phyloP scores from a whole-genome alignment of 495 filamentous ascomycete genomes.

The Penicillium verhagenii region DNA sequence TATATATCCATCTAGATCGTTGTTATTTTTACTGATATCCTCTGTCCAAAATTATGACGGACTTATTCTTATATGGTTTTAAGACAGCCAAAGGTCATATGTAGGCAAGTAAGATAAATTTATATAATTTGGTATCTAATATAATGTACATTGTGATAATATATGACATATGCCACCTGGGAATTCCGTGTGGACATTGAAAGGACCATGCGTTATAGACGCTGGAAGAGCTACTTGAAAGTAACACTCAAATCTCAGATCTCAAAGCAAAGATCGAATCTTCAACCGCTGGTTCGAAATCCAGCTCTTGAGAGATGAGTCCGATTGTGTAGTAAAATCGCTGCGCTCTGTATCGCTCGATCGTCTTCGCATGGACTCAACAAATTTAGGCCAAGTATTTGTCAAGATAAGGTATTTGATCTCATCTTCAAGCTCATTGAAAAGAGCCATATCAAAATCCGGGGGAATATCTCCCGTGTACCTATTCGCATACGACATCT shows the following conservation, averaged over 20 bases:
- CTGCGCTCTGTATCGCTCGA: constrained; percentile 5
- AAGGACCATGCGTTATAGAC: too few relatives aligned
- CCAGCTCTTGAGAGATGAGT: not conserved
- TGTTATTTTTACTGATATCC: too few relatives aligned
- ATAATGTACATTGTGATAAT: too few relatives aligned
- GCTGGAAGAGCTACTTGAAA: too few relatives aligned
- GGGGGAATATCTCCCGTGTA: constrained; percentile 8
- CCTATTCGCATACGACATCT: not conserved
- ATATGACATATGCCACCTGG: too few relatives aligned
- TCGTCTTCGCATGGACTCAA: constrained; percentile 9
- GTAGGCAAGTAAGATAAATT: too few relatives aligned
- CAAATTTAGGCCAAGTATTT: constrained; percentile 12
- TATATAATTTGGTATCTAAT: too few relatives aligned
- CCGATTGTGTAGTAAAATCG: not conserved
- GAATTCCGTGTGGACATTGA: too few relatives aligned
- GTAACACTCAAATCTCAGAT: too few relatives aligned
- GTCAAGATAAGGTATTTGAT: constrained; percentile 14
- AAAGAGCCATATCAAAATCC: constrained; percentile 8
- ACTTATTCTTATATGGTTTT: too few relatives aligned
- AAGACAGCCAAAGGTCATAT: too few relatives aligned
- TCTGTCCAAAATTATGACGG: too few relatives aligned
- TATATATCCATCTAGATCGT: not conserved
- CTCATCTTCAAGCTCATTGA: constrained; percentile 6
- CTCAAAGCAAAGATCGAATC: not conserved
- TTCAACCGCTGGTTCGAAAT: not conserved